Conservation (phyloP, 768 basidiomycete genomes). For the Suillus clintonianus region DNA sequence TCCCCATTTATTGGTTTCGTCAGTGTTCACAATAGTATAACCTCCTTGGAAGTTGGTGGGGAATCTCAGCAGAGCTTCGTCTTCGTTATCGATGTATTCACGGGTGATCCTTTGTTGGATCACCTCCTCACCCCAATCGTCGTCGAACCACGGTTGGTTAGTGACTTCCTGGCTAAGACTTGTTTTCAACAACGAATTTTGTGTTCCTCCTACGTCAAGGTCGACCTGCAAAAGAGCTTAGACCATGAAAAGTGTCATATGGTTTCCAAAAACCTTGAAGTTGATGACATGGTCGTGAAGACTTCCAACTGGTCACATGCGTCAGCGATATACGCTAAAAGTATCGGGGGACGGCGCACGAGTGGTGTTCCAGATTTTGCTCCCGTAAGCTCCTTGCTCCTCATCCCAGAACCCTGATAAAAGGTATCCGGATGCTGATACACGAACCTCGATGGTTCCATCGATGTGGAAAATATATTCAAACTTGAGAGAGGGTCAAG, state of each 20-base stretch:
- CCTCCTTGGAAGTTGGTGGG: slow-evolving; percentile 58
- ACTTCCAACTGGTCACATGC: slow-evolving; percentile 52
- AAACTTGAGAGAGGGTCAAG: slow-evolving; percentile 37
- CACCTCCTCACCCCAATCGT: slow-evolving; percentile 57
- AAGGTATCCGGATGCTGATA: slow-evolving; percentile 70
- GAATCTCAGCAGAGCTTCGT: slow-evolving; percentile 51
- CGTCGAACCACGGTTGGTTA: slow-evolving; percentile 55
- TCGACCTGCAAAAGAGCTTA: slow-evolving; percentile 46
- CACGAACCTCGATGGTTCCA: slow-evolving; percentile 64
- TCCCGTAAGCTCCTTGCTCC: slow-evolving; percentile 52
- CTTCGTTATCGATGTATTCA: slow-evolving; percentile 51
- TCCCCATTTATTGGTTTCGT: slow-evolving; percentile 56
- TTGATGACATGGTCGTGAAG: slow-evolving; percentile 72
- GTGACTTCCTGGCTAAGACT: slow-evolving; percentile 51
- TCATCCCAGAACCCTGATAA: slow-evolving; percentile 63
- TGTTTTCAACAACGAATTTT: slow-evolving; percentile 57
- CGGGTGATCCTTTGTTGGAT: slow-evolving; percentile 55
- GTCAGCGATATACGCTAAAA: neutral
- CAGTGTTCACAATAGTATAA: slow-evolving; percentile 58
- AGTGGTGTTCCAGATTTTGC: slow-evolving; percentile 55
- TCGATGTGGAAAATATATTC: slow-evolving; percentile 69
- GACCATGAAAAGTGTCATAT: neutral
- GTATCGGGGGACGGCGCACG: slow-evolving; percentile 37
- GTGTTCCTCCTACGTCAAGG: slow-evolving; percentile 60
- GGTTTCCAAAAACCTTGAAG: slow-evolving; percentile 42